These are phyloP conservation scores for Nicotiana knightiana DNA, from an alignment of 257 asterid genomes.

Conservation along the genomic window DNA sequence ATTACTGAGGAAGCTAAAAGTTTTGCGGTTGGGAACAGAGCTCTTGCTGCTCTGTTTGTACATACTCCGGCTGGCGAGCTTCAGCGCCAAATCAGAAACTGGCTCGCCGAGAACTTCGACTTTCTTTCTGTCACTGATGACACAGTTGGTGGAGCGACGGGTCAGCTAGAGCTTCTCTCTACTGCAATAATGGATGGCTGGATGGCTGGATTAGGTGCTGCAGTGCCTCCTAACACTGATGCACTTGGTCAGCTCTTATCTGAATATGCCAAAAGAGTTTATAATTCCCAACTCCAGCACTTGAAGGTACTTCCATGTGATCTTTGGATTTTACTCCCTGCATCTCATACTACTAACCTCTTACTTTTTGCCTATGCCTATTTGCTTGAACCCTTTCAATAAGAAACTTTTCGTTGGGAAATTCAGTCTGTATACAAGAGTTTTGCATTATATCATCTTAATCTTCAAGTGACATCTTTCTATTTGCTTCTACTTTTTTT, in stretches of 20 bases:
- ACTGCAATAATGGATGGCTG: conserved; percentile 99
- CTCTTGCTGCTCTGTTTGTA: conserved; percentile 89
- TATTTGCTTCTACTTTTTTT: neutral
- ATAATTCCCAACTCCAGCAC: conserved; percentile 88
- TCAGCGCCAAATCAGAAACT: conserved; percentile 94
- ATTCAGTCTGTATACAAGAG: neutral
- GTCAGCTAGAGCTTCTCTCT: conserved; percentile 96
- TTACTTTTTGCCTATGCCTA: neutral
- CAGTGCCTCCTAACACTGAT: conserved; percentile 83
- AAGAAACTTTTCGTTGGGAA: neutral
- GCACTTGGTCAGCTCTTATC: conserved; percentile 97
- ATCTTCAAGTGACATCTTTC: neutral
- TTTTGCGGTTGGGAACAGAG: conserved; percentile 82
- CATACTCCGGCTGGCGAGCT: conserved; percentile 99
- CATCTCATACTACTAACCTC: neutral
- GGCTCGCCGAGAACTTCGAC: conserved; percentile 96
- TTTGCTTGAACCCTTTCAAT: neutral
- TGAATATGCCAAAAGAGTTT: conserved; percentile 85
- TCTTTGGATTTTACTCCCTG: conserved; percentile 2
- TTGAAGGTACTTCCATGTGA: conserved; percentile 50
- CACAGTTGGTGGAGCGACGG: conserved; percentile 76
- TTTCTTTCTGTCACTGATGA: conserved; percentile 86
- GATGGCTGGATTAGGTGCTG: conserved; percentile 99
- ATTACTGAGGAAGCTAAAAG: conserved; percentile 91
- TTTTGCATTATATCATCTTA: neutral